Base-by-base conservation (phyloP, 305 asterid genomes). In the Rubia balearica region DNA sequence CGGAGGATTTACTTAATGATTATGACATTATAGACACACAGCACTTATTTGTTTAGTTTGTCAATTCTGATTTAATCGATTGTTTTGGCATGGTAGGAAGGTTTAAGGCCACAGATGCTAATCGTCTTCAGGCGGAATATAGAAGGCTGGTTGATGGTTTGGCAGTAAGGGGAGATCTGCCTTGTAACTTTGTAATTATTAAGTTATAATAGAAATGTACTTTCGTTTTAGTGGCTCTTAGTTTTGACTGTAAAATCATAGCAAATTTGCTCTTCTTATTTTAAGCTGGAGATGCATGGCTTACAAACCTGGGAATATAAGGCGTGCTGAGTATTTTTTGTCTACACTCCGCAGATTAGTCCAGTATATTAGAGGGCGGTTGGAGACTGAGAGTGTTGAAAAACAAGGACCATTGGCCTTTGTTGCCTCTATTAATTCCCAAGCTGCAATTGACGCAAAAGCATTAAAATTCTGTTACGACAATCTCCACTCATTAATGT, bases 31-130 rank as follows among this genome's bases (percentile, higher is more conserved):
- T 48, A 13, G 53, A 48, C 61, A 27, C 67, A 16, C 5, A 46
- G 21, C 42, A 67, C 22, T 43, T 14, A 38, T 42, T 24, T 57
- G 10, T 11, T 13, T 21, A 19, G 77, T 61, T 75, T 66, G 77
- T 68, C 69, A 53, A 51, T 81, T 76, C 79, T 75, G 67, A 65
- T 76, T 71, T 1, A 30, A 71, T 81, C 74, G 85, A 78, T 79
- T 74, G 79, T 71, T 78, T 81, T 81, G 70, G 81, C 86, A 80
- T 91, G 98, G 90, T 89, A 89, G 98, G 93, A 91, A 94, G 99
- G 98, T 86, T 91, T 84, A 91, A 95, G 98, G 98, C 96, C 83
- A 88, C 96, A 53, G 99, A 95, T 85, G 98, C 97, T 81, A 96
- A 93, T 84, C 91, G 99, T 80, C 81, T 95, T 85, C 98, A 96